phyloP scores from a whole-genome alignment of 169 alveolate genomes.

The Theileria parva region DNA sequence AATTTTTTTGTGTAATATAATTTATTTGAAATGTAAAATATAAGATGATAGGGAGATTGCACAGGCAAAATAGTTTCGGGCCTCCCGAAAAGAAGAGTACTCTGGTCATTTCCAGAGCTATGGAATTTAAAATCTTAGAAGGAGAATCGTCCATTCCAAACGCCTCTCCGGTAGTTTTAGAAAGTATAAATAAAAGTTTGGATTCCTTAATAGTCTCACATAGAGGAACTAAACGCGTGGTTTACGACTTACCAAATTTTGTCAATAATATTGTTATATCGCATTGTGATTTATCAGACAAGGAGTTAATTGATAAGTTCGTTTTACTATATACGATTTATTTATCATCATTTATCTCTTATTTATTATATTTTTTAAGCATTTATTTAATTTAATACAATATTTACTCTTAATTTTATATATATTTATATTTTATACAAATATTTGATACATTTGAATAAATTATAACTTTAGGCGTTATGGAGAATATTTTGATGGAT shows the following conservation, averaged over 20 bases:
- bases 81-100: constrained; percentile 17
- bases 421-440: not conserved
- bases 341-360: not conserved
- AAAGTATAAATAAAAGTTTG: constrained; percentile 27
- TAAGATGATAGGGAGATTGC: constrained; percentile 16
- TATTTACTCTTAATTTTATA: not conserved
- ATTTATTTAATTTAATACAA: not conserved
- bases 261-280: constrained; percentile 21
- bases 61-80: constrained; percentile 27
- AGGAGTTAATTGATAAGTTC: constrained; percentile 46
- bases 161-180: constrained; percentile 25
- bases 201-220: constrained; percentile 31
- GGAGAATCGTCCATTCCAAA: constrained; percentile 38
- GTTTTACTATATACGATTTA: not conserved
- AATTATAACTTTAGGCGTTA: constrained; percentile 38
- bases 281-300: constrained; percentile 35
- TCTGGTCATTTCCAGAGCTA: constrained; percentile 20
- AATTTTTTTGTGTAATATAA: not conserved
- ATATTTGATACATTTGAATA: not conserved
- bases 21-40: constrained; percentile 19
- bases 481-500: constrained; percentile 52
- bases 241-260: not conserved
- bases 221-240: not conserved
- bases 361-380: not conserved
- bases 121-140: constrained; percentile 47